These are phyloP conservation scores for Stagonosporopsis chrysanthemi DNA, from an alignment of 2,329 filamentous ascomycete species.

Conservation along the genomic window DNA sequence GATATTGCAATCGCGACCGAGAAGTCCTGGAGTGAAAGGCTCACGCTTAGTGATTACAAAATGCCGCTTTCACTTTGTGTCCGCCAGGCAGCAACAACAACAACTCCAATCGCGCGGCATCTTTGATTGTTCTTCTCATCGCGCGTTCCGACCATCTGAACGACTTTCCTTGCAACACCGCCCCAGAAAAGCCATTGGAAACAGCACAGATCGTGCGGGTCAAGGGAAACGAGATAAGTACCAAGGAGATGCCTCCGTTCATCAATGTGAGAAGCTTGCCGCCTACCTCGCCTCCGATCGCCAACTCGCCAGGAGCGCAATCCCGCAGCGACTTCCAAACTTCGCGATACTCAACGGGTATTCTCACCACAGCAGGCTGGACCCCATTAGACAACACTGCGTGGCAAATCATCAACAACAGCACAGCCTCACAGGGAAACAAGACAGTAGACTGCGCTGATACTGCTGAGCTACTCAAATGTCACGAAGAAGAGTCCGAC, in stretches of 20 bases:
- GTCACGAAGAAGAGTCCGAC: background rate
- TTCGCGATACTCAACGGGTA: background rate
- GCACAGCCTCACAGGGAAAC: background rate
- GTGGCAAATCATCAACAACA: background rate
- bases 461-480: background rate
- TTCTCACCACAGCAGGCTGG: background rate
- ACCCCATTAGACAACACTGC: background rate
- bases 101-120: background rate
- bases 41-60: background rate
- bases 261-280: background rate
- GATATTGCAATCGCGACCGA: background rate
- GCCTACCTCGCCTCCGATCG: background rate
- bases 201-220: background rate
- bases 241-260: background rate
- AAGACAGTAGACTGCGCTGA: background rate
- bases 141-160: background rate
- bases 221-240: background rate
- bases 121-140: background rate
- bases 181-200: no score
- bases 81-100: background rate
- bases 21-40: constrained; percentile 5
- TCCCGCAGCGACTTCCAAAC: background rate
- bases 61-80: background rate
- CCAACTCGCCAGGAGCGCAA: background rate
- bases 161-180: no score